Percentiles rank a stretch among this genome's conserved stretches.
Conservation (phyloP, 257 asterid genomes). For the Henckelia pumila region DNA sequence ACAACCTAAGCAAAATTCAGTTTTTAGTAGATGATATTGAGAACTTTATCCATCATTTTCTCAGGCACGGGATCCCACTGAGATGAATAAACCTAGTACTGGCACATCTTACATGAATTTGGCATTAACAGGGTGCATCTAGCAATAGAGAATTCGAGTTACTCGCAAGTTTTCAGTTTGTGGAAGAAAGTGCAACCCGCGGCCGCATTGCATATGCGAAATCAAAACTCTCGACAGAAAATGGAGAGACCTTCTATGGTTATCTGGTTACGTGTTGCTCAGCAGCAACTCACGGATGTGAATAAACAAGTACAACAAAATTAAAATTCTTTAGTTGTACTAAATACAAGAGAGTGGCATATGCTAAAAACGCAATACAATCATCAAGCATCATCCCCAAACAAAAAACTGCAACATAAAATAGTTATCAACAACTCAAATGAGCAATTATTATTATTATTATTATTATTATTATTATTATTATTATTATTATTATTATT, state of each 20-base stretch:
- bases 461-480: no score
- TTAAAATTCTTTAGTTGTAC: neutral
- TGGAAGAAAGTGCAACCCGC: neutral
- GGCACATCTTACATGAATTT: neutral
- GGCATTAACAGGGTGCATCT: neutral
- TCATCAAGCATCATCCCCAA: constrained; percentile 15
- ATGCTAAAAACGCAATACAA: constrained; percentile 2
- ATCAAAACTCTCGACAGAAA: neutral
- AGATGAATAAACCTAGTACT: neutral
- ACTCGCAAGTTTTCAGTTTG: neutral
- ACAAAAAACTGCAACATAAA: constrained; percentile 20
- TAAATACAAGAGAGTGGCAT: neutral
- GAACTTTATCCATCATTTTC: neutral
- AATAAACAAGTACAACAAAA: no score
- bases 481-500: no score
- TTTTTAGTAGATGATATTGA: neutral
- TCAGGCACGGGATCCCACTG: no score
- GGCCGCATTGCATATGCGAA: neutral
- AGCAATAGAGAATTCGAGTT: no score
- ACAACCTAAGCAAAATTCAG: neutral
- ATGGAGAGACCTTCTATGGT: no score
- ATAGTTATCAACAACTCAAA: constrained; percentile 2
- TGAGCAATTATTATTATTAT: no score
- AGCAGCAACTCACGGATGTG: no score
- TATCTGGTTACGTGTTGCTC: no score